Evolutionary conservation across 306 rosid species (phyloP).

Genomic region (Fragaria iinumae): DNA sequence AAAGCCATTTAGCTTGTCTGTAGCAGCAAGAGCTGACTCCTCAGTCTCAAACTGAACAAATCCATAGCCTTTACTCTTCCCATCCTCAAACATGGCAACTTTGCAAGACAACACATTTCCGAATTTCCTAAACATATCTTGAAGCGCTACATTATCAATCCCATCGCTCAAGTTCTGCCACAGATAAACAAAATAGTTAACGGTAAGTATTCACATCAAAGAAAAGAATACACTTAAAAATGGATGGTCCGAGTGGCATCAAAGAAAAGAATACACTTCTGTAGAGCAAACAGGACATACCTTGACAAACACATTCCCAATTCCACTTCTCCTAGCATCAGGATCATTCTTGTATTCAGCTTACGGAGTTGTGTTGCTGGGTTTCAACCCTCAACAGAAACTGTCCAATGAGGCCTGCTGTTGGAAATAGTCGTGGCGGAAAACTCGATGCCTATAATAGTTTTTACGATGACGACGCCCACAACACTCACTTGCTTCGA

Average conservation of each 20-base stretch:
- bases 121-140: conserved; percentile 57
- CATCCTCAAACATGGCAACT: conserved; percentile 70
- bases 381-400: too few species aligned
- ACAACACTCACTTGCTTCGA: too few species aligned
- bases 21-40: conserved; percentile 72
- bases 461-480: too few species aligned
- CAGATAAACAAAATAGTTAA: conserved; percentile 16
- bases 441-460: too few species aligned
- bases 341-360: conserved; percentile 42
- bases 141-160: conserved; percentile 48
- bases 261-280: conserved; percentile 3
- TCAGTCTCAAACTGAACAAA: conserved; percentile 85
- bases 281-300: conserved; percentile 33
- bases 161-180: conserved; percentile 65
- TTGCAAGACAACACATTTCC: conserved; percentile 76
- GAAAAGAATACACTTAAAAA: conserved; percentile 7
- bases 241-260: not conserved
- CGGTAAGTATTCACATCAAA: not conserved
- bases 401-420: too few species aligned
- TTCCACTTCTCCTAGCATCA: conserved; percentile 59
- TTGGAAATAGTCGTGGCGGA: too few species aligned
- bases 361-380: too few species aligned
- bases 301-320: conserved; percentile 86
- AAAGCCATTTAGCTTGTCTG: conserved; percentile 66
- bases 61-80: conserved; percentile 81